Evolutionary conservation across 2,329 filamentous ascomycete species (phyloP), one percentile per base, ranked within the genome.

Genomic region (Diplodia seriata): DNA sequence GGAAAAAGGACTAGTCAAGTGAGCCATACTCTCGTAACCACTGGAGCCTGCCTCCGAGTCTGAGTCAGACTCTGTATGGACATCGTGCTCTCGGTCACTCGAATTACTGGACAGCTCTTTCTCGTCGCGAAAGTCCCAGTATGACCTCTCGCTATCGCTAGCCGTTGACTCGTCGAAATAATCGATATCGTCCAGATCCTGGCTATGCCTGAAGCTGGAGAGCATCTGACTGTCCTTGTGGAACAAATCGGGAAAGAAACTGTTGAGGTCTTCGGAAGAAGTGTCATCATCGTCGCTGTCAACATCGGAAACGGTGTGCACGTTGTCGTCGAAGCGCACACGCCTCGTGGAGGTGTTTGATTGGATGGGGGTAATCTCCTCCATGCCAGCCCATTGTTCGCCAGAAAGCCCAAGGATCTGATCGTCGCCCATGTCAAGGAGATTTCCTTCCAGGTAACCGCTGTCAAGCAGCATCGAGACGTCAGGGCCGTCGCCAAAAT

Each of bases 201-300:
- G 90, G 79, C 92, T 89, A 51, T 87, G 86, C 70, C 90, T 90
- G 74, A 94, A 88, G 63, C 85, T 85, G 6, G 90, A 89, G 72
- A 93, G 91, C 5, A 94, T 83, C 18, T 87, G 85, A 74, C 88
- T 90, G 78, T 93, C 90, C 61, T 91, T 88, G 68, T 94, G 84
- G 77, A 94, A 94, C 69, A 94, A 89, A 75, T 93, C 89, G 1
- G 91, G 90, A 70, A 92, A 92, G 70, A 93, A 86, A 70, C 88
- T 86, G 69, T 87, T 85, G 70, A 89, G 85, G 68, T 88, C 85
- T 49, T 89, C 87, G 4, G 78, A 79, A 38, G 77, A 77, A 57
- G 76, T 76, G n/a, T 76, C 75, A 65, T 75, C 75, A 65, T 75
- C 76, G 26, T 77, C 75, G 67, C 75, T 76, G 40, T 54, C 57